Base-by-base conservation (phyloP, 2,329 filamentous ascomycete genomes). In the Phialemonium atrogriseum region DNA sequence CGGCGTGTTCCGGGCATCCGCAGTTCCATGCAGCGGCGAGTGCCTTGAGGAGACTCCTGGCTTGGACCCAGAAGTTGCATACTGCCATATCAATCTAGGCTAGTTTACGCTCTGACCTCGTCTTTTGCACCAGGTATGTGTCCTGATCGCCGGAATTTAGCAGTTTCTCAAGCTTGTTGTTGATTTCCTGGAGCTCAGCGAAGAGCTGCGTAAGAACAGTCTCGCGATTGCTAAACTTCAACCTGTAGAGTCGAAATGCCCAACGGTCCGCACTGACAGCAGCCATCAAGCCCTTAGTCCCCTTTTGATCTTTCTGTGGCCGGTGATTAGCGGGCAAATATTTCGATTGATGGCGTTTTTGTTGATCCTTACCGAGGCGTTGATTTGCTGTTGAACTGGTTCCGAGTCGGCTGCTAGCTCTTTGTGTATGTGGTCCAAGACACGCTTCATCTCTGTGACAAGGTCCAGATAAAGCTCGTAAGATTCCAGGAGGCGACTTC, bases 11-110 rank as follows among this genome's bases (percentile, higher is more conserved):
- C 13, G 34, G 35, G 17, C 47, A 51, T 7, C 21, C 21, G 21
- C 48, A 50, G 4, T 35, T 38, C 47, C 48, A 53, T 4, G 42
- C 35, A 16, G 34, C 27, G 7, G 39, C 14, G 3, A 51, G 36
- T 0, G 41, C 43, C 10, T 41, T 39, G 23, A 45, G 51, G 7
- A 53, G 20, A 8, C 14, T 36, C 8, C 38, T 35, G 2, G 50
- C 48, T 2, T 43, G 34, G 7, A 32, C 29, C 48, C 48, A 54
- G 18, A 53, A 49, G 9, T 32, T 36, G 28, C 48, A 49, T 2
- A 52, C 18, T 0, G 44, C 33, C 4, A 27, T 19, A 10, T 44
- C 44, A 8, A 35, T 30, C 20, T 30, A 22, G 10, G 26, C 23
- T 11, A 8, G 14, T 25, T 37, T 30, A 4, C 32, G 25, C 1